Base-by-base conservation (phyloP, 805 yeast genomes). In the Myxozyma kluyveri region DNA sequence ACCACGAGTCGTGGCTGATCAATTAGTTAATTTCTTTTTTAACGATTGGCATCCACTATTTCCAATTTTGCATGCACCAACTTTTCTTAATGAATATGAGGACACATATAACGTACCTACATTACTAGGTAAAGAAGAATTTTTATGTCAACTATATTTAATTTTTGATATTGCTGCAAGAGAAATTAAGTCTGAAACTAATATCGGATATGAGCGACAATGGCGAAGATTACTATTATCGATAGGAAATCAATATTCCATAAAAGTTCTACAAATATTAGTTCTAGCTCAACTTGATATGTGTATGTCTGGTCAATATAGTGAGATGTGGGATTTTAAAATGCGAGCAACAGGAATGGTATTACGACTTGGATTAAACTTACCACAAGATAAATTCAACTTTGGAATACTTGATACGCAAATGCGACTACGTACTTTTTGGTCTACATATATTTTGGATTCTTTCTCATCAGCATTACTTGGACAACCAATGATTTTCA, bases 371-470 rank as follows among this genome's bases (percentile, higher is more conserved):
- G 78, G 96, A 61, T 72, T 89, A 41, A 95, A 88, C 65, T 75
- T 95, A 60, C 85, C 95, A 67, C 96, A 95, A 7, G 53, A 58
- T 31, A 47, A 54, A 27, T 58, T 59, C 45, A 50, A 51, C 18
- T 33, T 53, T 3, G 82, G 90, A 0, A 89, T 87, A 3, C 75
- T 81, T 54, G 90, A 84, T 71, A 93, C 85, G 67, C 89, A 90
- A 56, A 88, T 86, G 64, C 75, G 96, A 57, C 78, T 95, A 65
- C 78, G 86, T 32, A 68, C 87, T 36, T 89, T 89, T 61, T 89
- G 96, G 96, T 81, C 88, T 57, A 78, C 83, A 40, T 88, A 86
- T 67, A 75, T 82, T 26, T 72, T 89, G 57, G 96, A 89, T 65
- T 76, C 82, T 2, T 86, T 86, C 63, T 74, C 87, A 23, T 81